Evolutionary conservation across 129 eudicot genomes (phyloP).

Genomic region (Escallonia rubra): DNA sequence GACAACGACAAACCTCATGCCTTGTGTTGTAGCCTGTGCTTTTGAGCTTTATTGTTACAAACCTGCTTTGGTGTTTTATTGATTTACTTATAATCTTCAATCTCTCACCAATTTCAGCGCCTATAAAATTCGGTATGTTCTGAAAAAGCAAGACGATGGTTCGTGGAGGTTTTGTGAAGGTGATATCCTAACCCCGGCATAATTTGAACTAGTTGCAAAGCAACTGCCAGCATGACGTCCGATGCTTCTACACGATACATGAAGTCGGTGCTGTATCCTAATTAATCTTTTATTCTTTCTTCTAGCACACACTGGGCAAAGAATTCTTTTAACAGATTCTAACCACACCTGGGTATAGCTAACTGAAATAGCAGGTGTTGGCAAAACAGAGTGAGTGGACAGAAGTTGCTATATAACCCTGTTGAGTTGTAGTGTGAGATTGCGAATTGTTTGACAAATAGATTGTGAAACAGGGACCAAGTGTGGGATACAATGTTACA

Average conservation of each 20-base stretch:
- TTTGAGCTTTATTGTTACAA: neutral
- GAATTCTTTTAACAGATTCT: slow-evolving; percentile 1
- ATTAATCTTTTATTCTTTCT: neutral
- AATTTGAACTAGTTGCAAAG: slow-evolving; percentile 13
- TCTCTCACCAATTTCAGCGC: slow-evolving; percentile 45
- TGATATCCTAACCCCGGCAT: slow-evolving; percentile 47
- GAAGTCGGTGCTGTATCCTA: neutral
- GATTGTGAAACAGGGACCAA: too few species aligned
- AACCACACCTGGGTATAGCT: neutral
- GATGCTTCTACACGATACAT: neutral
- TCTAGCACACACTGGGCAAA: slow-evolving; percentile 2
- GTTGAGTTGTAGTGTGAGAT: too few species aligned
- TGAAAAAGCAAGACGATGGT: slow-evolving; percentile 73
- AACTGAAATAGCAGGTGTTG: neutral
- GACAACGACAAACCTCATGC: too few species aligned
- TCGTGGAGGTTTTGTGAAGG: slow-evolving; percentile 87
- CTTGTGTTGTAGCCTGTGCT: neutral
- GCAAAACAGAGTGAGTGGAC: neutral
- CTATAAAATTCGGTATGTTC: slow-evolving; percentile 66
- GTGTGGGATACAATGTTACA: too few species aligned
- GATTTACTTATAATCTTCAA: neutral
- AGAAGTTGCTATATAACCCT: neutral
- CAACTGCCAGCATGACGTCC: neutral
- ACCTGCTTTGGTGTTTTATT: too few species aligned
- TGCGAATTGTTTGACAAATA: too few species aligned